Evolutionary conservation across 1,139 yeast genomes (phyloP).

Genomic region (Yamadazyma sp.): DNA sequence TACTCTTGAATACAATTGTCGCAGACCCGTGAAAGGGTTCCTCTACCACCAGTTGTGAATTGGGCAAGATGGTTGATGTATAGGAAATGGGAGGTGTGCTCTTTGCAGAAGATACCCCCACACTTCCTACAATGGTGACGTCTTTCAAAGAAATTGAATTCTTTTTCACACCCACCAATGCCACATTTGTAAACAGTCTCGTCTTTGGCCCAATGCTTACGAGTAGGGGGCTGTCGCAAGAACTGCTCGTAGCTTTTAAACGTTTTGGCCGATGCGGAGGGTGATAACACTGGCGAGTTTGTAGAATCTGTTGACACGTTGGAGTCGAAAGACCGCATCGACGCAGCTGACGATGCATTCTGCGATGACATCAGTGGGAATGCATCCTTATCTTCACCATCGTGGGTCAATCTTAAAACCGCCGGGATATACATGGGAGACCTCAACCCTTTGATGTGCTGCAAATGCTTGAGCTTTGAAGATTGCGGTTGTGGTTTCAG

Average conservation of each 20-base stretch:
- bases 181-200: constrained; percentile 61
- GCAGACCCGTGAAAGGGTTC: constrained; percentile 77
- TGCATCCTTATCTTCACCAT: constrained; percentile 9
- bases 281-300: constrained; percentile 15
- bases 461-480: constrained; percentile 20
- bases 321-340: constrained; percentile 39
- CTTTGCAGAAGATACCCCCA: constrained; percentile 87
- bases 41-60: constrained; percentile 74
- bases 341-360: constrained; percentile 24
- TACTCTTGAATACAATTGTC: constrained; percentile 71
- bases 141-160: constrained; percentile 75
- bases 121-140: constrained; percentile 94
- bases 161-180: constrained; percentile 54
- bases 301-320: constrained; percentile 31
- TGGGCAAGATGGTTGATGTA: constrained; percentile 70
- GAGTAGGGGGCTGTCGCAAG: constrained; percentile 51
- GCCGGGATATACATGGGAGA: constrained; percentile 91
- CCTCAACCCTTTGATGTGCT: constrained; percentile 70
- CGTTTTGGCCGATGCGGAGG: constrained; percentile 14
- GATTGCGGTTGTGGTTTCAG: constrained; percentile 6
- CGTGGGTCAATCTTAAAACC: constrained; percentile 60
- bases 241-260: constrained; percentile 24
- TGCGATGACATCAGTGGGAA: constrained; percentile 4
- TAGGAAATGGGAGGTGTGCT: constrained; percentile 54
- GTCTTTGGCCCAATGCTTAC: constrained; percentile 81